Base-by-base conservation (phyloP, 2,329 filamentous ascomycete species). In the Ceratocystis ficicola region DNA sequence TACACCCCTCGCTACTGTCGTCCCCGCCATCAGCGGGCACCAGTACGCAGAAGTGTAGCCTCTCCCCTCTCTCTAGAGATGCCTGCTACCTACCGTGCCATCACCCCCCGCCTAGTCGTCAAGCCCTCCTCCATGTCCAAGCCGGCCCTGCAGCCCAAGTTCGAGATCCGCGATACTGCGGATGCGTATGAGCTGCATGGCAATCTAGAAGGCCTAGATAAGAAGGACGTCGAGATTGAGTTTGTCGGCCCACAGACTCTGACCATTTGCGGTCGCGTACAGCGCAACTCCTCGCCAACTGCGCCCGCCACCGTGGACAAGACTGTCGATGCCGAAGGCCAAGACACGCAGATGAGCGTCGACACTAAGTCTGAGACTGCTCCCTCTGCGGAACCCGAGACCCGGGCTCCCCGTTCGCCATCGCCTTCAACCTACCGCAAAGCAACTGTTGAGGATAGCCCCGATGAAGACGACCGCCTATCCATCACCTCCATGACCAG, bases 181-280 rank as follows among this genome's bases (percentile, higher is more conserved):
- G 74, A 80, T 15, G 72, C 75, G 66, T 89, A 87, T 73, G 83
- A 88, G 74, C 82, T 89, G 17, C 83, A 88, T 71, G 86, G 86
- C 70, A 86, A 89, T 74, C 80, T 89, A 3, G 85, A 86, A 0
- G 86, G 86, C 63, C 78, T 88, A 69, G 80, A 83, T 63, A 84
- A 86, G 73, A 83, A 86, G 71, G 78, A 88, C 72, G 75, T 89
- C 72, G 77, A 80, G 72, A 84, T 89, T 73, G 86, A 89, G 71
- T 89, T 88, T 78, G 83, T 81, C 67, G 85, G 88, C 73, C 76
- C 78, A 30, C 82, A 85, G 74, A 88, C 85, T 8, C 76, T 89
- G 10, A 80, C 81, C 66, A 78, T 89, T 73, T 80, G 80, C 64
- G 86, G 86, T 69, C 46, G 30, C 1, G 30, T 64, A 2, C 28